Evolutionary conservation across 768 basidiomycete species (phyloP).

Genomic region (Amanita subjunquillea): DNA sequence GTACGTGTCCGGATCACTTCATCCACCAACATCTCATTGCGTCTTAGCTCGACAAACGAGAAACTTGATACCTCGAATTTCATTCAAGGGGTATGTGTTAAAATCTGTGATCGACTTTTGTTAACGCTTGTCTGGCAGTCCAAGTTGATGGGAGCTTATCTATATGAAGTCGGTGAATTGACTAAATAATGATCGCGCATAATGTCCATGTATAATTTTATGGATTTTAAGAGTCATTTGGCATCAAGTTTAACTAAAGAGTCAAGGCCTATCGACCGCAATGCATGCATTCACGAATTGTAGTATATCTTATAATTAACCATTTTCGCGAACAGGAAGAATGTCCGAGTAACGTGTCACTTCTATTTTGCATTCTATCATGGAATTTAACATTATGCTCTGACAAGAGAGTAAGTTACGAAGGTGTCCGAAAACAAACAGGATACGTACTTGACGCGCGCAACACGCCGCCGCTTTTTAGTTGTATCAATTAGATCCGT

Average conservation of each 20-base stretch:
- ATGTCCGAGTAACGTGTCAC: background rate
- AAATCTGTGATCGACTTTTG: background rate
- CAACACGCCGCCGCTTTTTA: slow-evolving; percentile 5
- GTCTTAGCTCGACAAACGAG: slow-evolving; percentile 78
- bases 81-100: slow-evolving; percentile 62
- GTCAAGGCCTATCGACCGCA: too few species aligned
- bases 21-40: background rate
- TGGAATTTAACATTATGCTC: background rate
- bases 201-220: background rate
- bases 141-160: slow-evolving; percentile 71
- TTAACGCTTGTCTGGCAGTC: slow-evolving; percentile 26
- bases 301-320: too few species aligned
- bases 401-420: background rate
- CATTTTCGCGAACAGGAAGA: too few species aligned
- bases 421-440: too few species aligned
- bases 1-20: slow-evolving; percentile 30
- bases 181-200: slow-evolving; percentile 6
- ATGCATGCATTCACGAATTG: too few species aligned
- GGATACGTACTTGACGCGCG: background rate
- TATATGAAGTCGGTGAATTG: slow-evolving; percentile 56
- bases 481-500: background rate
- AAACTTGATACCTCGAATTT: slow-evolving; percentile 89
- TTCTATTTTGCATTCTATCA: background rate
- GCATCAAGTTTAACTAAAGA: too few species aligned
- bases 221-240: too few species aligned